phyloP scores from a whole-genome alignment of 345 rosid genomes.

The Eutrema heterophyllum region DNA sequence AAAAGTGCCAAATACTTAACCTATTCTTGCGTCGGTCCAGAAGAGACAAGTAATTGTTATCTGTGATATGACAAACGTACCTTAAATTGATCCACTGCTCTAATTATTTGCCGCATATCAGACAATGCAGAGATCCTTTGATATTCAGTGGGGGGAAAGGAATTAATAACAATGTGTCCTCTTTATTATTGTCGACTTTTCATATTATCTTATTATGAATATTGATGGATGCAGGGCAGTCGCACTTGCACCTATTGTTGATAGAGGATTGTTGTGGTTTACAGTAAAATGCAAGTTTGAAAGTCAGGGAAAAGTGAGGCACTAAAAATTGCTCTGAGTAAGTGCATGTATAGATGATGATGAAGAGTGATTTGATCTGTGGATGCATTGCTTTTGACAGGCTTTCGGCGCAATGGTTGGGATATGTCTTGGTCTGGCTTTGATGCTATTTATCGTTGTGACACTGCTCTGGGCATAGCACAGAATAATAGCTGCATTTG shows the following conservation, averaged over 20 bases:
- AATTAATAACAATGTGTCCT: not conserved
- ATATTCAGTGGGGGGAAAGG: not conserved
- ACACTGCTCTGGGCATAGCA: conserved; percentile 61
- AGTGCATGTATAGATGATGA: not conserved
- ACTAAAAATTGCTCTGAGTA: not conserved
- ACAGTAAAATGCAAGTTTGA: conserved; percentile 59
- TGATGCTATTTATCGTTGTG: conserved; percentile 52
- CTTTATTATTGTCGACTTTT: not conserved
- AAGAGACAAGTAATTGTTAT: too few relatives aligned
- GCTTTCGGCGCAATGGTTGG: conserved; percentile 63
- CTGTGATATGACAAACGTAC: too few relatives aligned
- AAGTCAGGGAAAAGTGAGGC: conserved; percentile 66
- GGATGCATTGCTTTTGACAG: conserved; percentile 35
- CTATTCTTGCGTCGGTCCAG: too few relatives aligned
- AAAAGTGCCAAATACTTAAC: too few relatives aligned
- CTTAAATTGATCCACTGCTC: not conserved
- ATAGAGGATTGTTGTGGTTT: conserved; percentile 81
- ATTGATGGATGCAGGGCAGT: conserved; percentile 62
- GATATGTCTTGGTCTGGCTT: conserved; percentile 73
- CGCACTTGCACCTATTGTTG: conserved; percentile 87
- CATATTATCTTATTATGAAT: not conserved
- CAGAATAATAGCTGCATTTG: not conserved
- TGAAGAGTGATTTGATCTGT: not conserved
- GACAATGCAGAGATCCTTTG: not conserved
- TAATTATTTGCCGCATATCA: not conserved